Percentiles rank a stretch among this genome's conserved stretches.
Conservation (phyloP, 345 rosid genomes). For the Noccaea caerulescens region DNA sequence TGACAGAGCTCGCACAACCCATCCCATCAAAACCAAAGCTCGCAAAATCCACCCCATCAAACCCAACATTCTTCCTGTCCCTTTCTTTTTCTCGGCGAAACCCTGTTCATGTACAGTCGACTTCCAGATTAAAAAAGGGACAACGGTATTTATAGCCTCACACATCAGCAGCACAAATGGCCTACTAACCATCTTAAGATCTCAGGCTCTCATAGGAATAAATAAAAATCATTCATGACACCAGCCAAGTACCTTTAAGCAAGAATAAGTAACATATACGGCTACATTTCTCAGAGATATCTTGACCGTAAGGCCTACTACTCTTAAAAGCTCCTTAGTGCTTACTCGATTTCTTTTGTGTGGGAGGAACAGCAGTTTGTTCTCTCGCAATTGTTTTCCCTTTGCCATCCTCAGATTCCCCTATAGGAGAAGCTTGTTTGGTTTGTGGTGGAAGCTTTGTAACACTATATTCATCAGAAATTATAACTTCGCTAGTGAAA, state of each 20-base stretch:
- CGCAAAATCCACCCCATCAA: slow-evolving; percentile 21
- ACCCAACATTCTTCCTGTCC: slow-evolving; percentile 5
- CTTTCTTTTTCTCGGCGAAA: slow-evolving; percentile 21
- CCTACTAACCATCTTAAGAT: slow-evolving; percentile 7
- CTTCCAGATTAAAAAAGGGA: slow-evolving; percentile 16
- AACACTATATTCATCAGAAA: slow-evolving; percentile 59
- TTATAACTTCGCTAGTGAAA: slow-evolving; percentile 63
- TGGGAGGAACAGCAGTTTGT: slow-evolving; percentile 26
- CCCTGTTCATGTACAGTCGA: slow-evolving; percentile 26
- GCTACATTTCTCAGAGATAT: slow-evolving; percentile 24
- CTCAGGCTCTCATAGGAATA: slow-evolving; percentile 10
- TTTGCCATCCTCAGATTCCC: slow-evolving; percentile 41
- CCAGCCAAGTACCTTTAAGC: slow-evolving; percentile 11
- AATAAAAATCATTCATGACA: slow-evolving; percentile 1
- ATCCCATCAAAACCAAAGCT: slow-evolving; percentile 52
- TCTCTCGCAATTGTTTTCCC: slow-evolving; percentile 33
- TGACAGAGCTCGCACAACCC: slow-evolving; percentile 52
- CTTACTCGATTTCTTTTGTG: slow-evolving; percentile 36
- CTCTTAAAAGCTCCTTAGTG: slow-evolving; percentile 25
- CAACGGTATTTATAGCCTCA: neutral
- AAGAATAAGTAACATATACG: slow-evolving; percentile 19
- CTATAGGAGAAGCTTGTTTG: slow-evolving; percentile 34
- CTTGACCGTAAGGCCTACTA: slow-evolving; percentile 17
- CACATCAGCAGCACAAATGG: slow-evolving; percentile 12
- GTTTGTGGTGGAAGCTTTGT: slow-evolving; percentile 56